These are phyloP conservation scores for Leccinellum luteum DNA, from an alignment of 768 basidiomycete genomes.

Conservation along the genomic window DNA sequence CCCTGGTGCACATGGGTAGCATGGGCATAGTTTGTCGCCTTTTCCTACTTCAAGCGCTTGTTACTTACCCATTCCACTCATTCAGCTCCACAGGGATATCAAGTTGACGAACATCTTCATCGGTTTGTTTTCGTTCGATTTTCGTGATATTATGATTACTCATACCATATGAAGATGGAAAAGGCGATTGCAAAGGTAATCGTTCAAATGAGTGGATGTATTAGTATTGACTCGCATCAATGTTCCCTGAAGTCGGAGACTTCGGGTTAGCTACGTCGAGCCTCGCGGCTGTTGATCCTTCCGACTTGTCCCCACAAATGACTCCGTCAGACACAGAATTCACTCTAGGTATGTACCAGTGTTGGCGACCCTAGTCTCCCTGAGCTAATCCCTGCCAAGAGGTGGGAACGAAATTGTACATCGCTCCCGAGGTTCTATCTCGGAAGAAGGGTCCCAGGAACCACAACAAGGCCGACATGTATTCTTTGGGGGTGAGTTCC, in stretches of 20 bases:
- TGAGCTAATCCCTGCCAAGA: constrained; percentile 40
- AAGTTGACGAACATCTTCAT: constrained; percentile 95
- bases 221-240: neutral
- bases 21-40: constrained; percentile 70
- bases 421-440: constrained; percentile 86
- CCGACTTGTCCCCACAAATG: constrained; percentile 52
- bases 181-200: constrained; percentile 78
- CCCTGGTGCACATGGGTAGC: constrained; percentile 84
- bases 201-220: neutral
- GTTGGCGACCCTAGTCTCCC: neutral
- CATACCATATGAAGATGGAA: constrained; percentile 52
- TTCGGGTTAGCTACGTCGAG: constrained; percentile 89
- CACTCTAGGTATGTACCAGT: constrained; percentile 56
- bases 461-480: constrained; percentile 91
- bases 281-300: constrained; percentile 74
- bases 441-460: constrained; percentile 62
- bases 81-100: constrained; percentile 80
- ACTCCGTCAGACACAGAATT: constrained; percentile 58
- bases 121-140: constrained; percentile 44
- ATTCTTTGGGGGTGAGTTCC: constrained; percentile 78
- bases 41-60: neutral
- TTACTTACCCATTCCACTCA: constrained; percentile 29
- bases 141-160: neutral
- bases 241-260: constrained; percentile 64
- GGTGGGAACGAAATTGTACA: constrained; percentile 89